Percentiles rank a stretch among this genome's conserved stretches.
These are phyloP conservation scores for Linderina pennispora DNA, from an alignment of 192 early-diverging fungal species.

Conservation along the genomic window DNA sequence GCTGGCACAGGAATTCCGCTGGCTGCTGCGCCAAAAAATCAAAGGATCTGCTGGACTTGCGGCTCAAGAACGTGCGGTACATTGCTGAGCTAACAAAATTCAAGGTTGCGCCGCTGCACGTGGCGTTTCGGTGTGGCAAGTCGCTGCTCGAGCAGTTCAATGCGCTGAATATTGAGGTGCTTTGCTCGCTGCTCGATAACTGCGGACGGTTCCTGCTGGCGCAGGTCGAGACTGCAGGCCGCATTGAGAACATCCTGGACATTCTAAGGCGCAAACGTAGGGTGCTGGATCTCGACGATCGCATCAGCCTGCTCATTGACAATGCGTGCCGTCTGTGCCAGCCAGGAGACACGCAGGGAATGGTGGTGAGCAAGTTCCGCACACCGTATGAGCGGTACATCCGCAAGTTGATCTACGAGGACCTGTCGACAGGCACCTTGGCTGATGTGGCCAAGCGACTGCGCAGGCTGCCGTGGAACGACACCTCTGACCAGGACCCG, in stretches of 20 bases:
- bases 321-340: conserved; percentile 89
- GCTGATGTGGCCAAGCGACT: conserved; percentile 63
- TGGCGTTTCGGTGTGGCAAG: conserved; percentile 82
- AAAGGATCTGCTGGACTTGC: conserved; percentile 34
- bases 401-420: conserved; percentile 80
- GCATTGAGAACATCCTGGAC: conserved; percentile 67
- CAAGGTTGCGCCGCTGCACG: conserved; percentile 69
- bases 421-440: conserved; percentile 66
- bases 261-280: conserved; percentile 89
- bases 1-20: conserved; percentile 48
- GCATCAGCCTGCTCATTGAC: conserved; percentile 83
- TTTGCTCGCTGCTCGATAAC: conserved; percentile 75
- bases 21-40: conserved; percentile 64
- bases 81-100: conserved; percentile 95
- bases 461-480: conserved; percentile 84
- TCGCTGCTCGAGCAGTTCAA: conserved; percentile 81
- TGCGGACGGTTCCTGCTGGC: conserved; percentile 86
- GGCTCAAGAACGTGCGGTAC: conserved; percentile 67
- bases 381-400: conserved; percentile 83
- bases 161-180: conserved; percentile 75
- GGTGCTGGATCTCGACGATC: conserved; percentile 76
- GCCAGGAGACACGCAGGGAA: conserved; percentile 62
- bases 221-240: conserved; percentile 63
- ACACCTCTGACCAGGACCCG: conserved; percentile 27
- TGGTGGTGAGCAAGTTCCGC: conserved; percentile 61